phyloP scores from a whole-genome alignment of 345 rosid species.

The Syzygium oleosum region DNA sequence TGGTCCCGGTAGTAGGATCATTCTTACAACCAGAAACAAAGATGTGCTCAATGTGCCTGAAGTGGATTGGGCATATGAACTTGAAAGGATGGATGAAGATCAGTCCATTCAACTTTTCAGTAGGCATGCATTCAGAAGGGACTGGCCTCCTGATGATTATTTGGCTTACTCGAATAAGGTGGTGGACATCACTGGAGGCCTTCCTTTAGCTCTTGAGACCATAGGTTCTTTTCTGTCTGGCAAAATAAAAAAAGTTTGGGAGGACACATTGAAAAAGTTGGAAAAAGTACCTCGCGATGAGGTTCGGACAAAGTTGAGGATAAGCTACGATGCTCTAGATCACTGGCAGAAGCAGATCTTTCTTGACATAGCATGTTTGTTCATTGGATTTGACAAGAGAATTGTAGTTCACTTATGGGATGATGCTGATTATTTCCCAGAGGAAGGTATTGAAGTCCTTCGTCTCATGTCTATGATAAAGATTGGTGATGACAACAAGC shows the following conservation, averaged over 20 bases:
- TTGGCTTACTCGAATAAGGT: slow-evolving; percentile 4
- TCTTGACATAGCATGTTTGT: slow-evolving; percentile 12
- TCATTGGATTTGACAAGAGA: slow-evolving; percentile 11
- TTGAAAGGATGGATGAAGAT: slow-evolving; percentile 1
- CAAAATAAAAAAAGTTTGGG: slow-evolving; percentile 8
- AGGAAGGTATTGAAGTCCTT: slow-evolving; percentile 13
- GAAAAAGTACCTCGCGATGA: slow-evolving; percentile 7
- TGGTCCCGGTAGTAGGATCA: slow-evolving; percentile 13
- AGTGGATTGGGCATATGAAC: slow-evolving; percentile 8
- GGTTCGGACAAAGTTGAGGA: slow-evolving; percentile 7
- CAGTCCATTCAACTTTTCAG: slow-evolving; percentile 15
- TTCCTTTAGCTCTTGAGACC: slow-evolving; percentile 10
- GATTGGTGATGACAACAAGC: slow-evolving; percentile 11
- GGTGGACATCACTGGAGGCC: slow-evolving; percentile 9
- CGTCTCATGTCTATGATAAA: slow-evolving; percentile 8
- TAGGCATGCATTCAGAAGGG: slow-evolving; percentile 11
- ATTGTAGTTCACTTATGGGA: slow-evolving; percentile 11
- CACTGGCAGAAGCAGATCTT: slow-evolving; percentile 17
- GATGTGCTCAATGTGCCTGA: slow-evolving; percentile 6
- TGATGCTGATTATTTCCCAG: slow-evolving; percentile 5
- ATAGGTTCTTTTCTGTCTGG: slow-evolving; percentile 10
- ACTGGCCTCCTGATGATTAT: slow-evolving; percentile 5
- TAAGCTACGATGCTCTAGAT: slow-evolving; percentile 13
- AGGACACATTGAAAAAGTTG: slow-evolving; percentile 9
- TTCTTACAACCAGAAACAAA: slow-evolving; percentile 7